Evolutionary conservation across 1,284 basidiomycete genomes (phyloP).

Genomic region (Puccinia polysora): DNA sequence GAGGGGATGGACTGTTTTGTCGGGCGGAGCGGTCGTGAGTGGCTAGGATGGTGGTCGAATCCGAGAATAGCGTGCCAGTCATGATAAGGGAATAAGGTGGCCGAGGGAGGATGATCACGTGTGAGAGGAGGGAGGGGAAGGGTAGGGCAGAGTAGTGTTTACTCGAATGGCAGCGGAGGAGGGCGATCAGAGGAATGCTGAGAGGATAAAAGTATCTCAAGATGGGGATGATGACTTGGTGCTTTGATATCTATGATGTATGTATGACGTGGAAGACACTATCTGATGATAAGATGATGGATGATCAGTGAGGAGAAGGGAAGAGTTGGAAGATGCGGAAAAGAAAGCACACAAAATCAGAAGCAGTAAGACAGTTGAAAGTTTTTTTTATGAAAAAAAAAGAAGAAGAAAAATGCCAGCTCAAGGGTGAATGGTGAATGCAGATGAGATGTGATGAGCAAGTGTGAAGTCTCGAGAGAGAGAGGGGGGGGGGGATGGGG

Average conservation of each 20-base stretch:
- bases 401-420: too few relatives aligned
- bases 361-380: too few relatives aligned
- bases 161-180: not conserved
- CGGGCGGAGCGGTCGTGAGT: not conserved
- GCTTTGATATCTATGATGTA: too few relatives aligned
- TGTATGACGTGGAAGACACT: not conserved
- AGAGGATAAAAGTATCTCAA: not conserved
- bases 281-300: not conserved
- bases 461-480: too few relatives aligned
- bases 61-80: constrained; percentile 10
- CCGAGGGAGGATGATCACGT: not conserved
- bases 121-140: not conserved
- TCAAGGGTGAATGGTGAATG: too few relatives aligned
- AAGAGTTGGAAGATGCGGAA: too few relatives aligned
- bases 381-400: too few relatives aligned
- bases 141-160: not conserved
- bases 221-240: not conserved
- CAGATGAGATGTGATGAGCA: too few relatives aligned
- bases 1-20: not conserved
- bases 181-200: not conserved
- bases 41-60: constrained; percentile 1
- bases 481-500: too few relatives aligned
- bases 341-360: too few relatives aligned
- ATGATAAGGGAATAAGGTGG: not conserved
- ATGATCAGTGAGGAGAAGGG: not conserved